phyloP scores from a whole-genome alignment of 108 stramenopile species.

The Ochromonas danica region DNA sequence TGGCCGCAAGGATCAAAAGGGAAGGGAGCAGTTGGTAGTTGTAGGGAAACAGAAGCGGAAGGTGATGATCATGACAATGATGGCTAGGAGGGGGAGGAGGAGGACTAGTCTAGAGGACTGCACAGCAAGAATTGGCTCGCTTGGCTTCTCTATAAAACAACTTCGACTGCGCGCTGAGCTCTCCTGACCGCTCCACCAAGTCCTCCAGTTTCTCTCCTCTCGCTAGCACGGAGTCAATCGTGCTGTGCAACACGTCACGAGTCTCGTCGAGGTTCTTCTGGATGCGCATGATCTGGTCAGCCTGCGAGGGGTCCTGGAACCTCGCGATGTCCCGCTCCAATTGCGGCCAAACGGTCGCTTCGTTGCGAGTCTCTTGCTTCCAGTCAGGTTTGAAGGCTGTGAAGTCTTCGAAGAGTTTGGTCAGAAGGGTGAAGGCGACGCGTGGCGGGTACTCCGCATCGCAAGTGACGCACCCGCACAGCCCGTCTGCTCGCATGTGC shows the following conservation, averaged over 20 bases:
- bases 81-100: too few relatives aligned
- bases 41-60: too few relatives aligned
- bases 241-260: constrained; percentile 94
- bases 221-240: constrained; percentile 94
- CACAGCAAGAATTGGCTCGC: constrained; percentile 97
- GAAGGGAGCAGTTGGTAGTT: too few relatives aligned
- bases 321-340: constrained; percentile 54
- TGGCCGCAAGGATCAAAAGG: too few relatives aligned
- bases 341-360: constrained; percentile 52
- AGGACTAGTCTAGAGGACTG: not conserved
- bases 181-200: constrained; percentile 90
- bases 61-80: too few relatives aligned
- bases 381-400: constrained; percentile 67
- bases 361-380: constrained; percentile 51
- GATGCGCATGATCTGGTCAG: constrained; percentile 97
- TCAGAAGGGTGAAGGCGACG: constrained; percentile 92
- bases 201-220: constrained; percentile 95
- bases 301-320: constrained; percentile 79
- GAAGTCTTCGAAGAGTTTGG: constrained; percentile 92
- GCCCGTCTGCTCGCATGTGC: constrained; percentile 89
- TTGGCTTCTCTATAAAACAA: constrained; percentile 99
- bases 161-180: constrained; percentile 91
- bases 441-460: constrained; percentile 96
- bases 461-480: constrained; percentile 83
- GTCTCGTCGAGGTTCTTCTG: constrained; percentile 98